Evolutionary conservation across 148 eudicot genomes (phyloP).

Genomic region (Pouteria glomerata): DNA sequence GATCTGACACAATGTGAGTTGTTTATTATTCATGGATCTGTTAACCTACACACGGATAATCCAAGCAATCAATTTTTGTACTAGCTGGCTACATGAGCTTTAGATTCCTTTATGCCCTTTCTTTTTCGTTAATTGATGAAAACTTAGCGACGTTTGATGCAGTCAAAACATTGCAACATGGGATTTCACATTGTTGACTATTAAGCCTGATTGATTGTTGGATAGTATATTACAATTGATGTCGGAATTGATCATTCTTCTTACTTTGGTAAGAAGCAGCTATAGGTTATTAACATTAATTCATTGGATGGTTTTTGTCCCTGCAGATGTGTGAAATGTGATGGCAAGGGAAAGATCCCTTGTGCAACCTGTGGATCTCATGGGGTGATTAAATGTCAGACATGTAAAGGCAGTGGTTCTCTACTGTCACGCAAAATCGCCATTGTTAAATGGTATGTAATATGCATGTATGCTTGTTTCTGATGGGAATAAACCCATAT

Average conservation of each 20-base stretch:
- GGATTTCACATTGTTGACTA: background rate
- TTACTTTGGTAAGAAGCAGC: background rate
- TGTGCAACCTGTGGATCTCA: slow-evolving; percentile 83
- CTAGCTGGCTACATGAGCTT: background rate
- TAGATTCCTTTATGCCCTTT: background rate
- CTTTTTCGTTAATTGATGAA: background rate
- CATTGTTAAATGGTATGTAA: slow-evolving; percentile 80
- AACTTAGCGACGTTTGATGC: no score
- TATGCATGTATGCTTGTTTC: slow-evolving; percentile 18
- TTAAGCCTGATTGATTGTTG: slow-evolving; percentile 9
- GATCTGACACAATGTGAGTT: slow-evolving; percentile 88
- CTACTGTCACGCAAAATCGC: slow-evolving; percentile 66
- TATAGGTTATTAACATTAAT: background rate
- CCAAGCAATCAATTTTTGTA: background rate
- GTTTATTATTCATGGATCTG: background rate
- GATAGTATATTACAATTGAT: background rate
- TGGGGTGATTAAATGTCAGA: slow-evolving; percentile 76
- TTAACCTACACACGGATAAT: background rate
- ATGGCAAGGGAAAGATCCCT: slow-evolving; percentile 80
- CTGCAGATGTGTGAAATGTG: slow-evolving; percentile 74
- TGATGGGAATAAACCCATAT: background rate
- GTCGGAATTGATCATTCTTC: background rate
- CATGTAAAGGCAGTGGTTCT: slow-evolving; percentile 71
- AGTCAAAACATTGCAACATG: background rate
- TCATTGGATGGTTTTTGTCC: background rate